Evolutionary conservation across 768 basidiomycete genomes (phyloP).

Genomic region (Holtermanniella nyarrowii): DNA sequence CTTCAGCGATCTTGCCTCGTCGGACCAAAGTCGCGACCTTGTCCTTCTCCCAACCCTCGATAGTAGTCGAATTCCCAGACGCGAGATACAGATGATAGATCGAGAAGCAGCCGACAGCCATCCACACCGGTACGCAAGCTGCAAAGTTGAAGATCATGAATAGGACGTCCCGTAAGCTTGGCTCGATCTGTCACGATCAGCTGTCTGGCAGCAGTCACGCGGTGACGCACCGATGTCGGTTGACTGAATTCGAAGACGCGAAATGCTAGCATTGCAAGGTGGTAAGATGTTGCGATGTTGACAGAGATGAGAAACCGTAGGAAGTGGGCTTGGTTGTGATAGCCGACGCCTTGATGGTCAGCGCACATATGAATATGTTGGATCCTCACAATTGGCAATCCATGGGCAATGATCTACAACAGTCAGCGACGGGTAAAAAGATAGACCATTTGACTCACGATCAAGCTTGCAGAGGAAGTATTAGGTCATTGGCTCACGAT

Average conservation of each 20-base stretch:
- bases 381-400: constrained; percentile 33
- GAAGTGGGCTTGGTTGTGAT: constrained; percentile 69
- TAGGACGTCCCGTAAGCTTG: constrained; percentile 58
- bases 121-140: constrained; percentile 69
- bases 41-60: constrained; percentile 97
- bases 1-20: constrained; percentile 74
- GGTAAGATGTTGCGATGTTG: constrained; percentile 77
- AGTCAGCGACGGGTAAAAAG: background rate
- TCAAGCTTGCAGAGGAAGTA: constrained; percentile 15
- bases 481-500: too few relatives aligned
- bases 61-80: constrained; percentile 76
- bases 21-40: constrained; percentile 76
- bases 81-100: constrained; percentile 77
- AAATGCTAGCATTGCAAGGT: constrained; percentile 67
- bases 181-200: constrained; percentile 51
- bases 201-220: background rate
- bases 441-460: constrained; percentile 9
- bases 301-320: constrained; percentile 86
- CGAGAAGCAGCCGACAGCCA: constrained; percentile 84
- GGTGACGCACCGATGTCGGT: constrained; percentile 8
- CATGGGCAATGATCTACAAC: constrained; percentile 39
- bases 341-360: constrained; percentile 78
- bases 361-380: background rate
- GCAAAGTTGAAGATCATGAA: constrained; percentile 83
- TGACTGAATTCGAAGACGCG: constrained; percentile 45